Base-by-base conservation (phyloP, 169 alveolate species). In the Amoebophrya sp. region DNA sequence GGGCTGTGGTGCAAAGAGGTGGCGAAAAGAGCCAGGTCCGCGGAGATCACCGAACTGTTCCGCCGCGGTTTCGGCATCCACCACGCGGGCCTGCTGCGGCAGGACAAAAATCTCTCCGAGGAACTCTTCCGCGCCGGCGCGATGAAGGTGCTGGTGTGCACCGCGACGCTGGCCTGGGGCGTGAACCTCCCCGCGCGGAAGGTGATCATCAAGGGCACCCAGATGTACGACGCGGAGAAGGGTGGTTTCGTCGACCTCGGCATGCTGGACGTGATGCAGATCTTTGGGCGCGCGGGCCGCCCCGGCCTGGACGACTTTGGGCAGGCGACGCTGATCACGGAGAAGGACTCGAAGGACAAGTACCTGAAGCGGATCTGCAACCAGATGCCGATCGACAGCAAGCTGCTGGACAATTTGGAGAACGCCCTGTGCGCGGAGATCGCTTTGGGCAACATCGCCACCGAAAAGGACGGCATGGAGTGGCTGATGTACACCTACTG, bases 111-210 rank as follows among this genome's bases (percentile, higher is more conserved):
- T 5, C 69, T 90, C 26, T 58, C 91, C 15, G 94, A 88, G 58
- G 58, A 88, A 89, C 43, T 91, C 88, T 99, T 99, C 93, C 94
- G 97, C 40, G 97, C 97, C 67, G 97, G 98, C 29, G 98, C 95
- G 88, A 93, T 98, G 29, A 95, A 97, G 92, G 98, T 99, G 38
- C 94, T 99, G 42, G 98, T 98, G 89, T 97, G 99, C n/a, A 99
- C 99, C 0, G 99, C 99, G 7, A 99, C 99, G 23, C 94, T 99
- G 90, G 99, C 99, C 13, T 99, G 99, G 99, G 99, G 99, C 48
- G 99, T 99, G 10, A 99, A 99, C 94, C 93, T 99, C 88, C 99
- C 99, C 15, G 99, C 99, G 0, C 99, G 98, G 93, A 91, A 89
- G 0, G 99, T 98, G 16, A 97, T 99, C 10, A 98, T 99, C 88